Evolutionary conservation across 2,329 filamentous ascomycete species (phyloP).

Genomic region (Neonectria faginata): DNA sequence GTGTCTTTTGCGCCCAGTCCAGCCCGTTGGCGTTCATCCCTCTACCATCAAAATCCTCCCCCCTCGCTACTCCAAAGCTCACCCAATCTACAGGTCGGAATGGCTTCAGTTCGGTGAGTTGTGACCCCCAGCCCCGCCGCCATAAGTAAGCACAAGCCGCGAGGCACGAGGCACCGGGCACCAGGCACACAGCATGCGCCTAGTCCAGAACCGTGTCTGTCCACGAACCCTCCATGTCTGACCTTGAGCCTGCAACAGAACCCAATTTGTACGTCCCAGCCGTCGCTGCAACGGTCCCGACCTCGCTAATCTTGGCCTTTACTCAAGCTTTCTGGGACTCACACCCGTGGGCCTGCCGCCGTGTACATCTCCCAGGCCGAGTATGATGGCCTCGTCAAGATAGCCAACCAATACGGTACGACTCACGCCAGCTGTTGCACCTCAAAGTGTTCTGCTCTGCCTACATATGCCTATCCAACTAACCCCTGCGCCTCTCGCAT

Average conservation of each 20-base stretch:
- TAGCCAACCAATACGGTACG: conserved; percentile 67
- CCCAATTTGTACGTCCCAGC: conserved; percentile 18
- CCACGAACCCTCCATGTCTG: neutral
- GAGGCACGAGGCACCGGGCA: neutral
- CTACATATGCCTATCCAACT: conserved; percentile 4
- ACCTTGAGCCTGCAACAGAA: neutral
- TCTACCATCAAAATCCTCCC: neutral
- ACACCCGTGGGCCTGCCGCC: conserved; percentile 36
- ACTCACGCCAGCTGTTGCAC: neutral
- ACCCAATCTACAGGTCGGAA: conserved; percentile 3
- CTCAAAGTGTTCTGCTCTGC: neutral
- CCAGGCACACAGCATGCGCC: neutral
- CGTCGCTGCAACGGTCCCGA: conserved; percentile 1
- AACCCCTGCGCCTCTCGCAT: neutral
- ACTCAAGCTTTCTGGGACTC: conserved; percentile 18
- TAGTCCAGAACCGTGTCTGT: neutral
- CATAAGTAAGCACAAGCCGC: neutral
- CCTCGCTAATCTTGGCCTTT: neutral
- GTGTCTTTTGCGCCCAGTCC: neutral
- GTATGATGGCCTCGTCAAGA: conserved; percentile 68
- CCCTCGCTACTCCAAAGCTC: neutral
- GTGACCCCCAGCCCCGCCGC: neutral
- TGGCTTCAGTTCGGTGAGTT: conserved; percentile 20
- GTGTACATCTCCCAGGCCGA: conserved; percentile 70
- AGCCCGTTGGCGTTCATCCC: neutral